Evolutionary conservation across 106 monocot species (phyloP).

Genomic region (Alisma plantagoaquatica): DNA sequence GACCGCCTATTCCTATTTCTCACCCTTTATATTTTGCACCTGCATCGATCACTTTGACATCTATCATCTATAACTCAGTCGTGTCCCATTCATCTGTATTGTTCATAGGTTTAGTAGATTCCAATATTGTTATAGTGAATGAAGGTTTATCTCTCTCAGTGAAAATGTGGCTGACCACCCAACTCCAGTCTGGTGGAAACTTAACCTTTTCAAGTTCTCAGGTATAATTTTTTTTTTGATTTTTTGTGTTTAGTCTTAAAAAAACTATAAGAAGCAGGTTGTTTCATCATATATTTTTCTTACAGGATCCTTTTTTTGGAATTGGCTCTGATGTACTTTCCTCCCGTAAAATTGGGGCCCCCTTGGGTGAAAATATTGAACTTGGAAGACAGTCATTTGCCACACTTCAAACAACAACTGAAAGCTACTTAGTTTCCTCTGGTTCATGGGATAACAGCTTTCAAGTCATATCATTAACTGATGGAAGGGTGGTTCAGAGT

Average conservation of each 20-base stretch:
- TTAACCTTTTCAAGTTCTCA: slow-evolving; percentile 95
- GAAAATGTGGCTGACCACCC: slow-evolving; percentile 84
- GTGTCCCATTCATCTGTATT: slow-evolving; percentile 47
- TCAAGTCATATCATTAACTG: slow-evolving; percentile 80
- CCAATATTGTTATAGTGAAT: slow-evolving; percentile 64
- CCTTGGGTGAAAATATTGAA: slow-evolving; percentile 65
- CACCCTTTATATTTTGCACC: slow-evolving; percentile 97
- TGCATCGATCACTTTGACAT: slow-evolving; percentile 79
- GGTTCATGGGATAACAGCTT: slow-evolving; percentile 98
- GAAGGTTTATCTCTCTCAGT: slow-evolving; percentile 52
- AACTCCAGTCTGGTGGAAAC: slow-evolving; percentile 86
- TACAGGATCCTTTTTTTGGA: slow-evolving; percentile 91
- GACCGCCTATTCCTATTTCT: slow-evolving; percentile 84
- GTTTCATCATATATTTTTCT: too few relatives aligned
- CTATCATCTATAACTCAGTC: slow-evolving; percentile 35
- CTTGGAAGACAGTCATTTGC: slow-evolving; percentile 66
- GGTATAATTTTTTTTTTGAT: slow-evolving; percentile 25
- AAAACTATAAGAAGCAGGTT: too few relatives aligned
- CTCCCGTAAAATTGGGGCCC: slow-evolving; percentile 66
- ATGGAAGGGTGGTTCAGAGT: slow-evolving; percentile 78
- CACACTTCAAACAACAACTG: slow-evolving; percentile 52
- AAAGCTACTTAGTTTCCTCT: slow-evolving; percentile 78
- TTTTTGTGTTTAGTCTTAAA: too few relatives aligned
- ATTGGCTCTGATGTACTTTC: slow-evolving; percentile 74
- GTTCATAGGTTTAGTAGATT: slow-evolving; percentile 60